These are phyloP conservation scores for Gossypium davidsonii DNA, from an alignment of 441 rosid genomes.

Conservation along the genomic window DNA sequence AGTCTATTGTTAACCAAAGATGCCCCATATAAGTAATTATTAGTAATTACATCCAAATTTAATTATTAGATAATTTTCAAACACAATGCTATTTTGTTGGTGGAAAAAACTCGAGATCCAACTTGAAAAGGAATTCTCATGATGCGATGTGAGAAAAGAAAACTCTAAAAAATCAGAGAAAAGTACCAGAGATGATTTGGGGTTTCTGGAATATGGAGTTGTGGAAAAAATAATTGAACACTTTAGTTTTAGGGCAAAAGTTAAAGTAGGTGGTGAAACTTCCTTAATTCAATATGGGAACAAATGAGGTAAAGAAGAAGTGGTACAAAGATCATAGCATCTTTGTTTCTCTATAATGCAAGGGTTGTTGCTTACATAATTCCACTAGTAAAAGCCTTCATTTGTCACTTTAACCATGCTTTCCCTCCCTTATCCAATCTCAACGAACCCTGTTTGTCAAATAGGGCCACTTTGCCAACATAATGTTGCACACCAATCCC, in stretches of 20 bases:
- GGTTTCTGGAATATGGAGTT: neutral
- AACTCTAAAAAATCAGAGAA: too few species aligned
- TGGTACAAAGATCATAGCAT: neutral
- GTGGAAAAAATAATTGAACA: neutral
- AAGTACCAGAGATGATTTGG: too few species aligned
- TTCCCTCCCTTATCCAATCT: neutral
- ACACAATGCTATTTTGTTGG: too few species aligned
- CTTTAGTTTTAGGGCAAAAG: neutral
- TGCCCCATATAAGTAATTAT: too few species aligned
- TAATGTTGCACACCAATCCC: neutral
- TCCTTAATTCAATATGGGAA: neutral
- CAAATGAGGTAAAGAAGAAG: neutral
- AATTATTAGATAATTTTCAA: too few species aligned
- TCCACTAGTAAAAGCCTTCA: slow-evolving; percentile 8
- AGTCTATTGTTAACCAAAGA: too few species aligned
- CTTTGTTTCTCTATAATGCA: neutral
- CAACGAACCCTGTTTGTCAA: neutral
- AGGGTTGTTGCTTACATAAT: neutral
- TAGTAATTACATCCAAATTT: too few species aligned
- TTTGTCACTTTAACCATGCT: neutral
- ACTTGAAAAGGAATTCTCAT: too few species aligned
- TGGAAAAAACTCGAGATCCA: too few species aligned
- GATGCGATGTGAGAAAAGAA: too few species aligned
- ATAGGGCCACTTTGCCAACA: neutral
- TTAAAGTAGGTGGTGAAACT: neutral